A percentile compares a stretch with the other conserved stretches of the same genome.
Conservation (phyloP, 805 yeast genomes). For the Sugiyamaella americana region DNA sequence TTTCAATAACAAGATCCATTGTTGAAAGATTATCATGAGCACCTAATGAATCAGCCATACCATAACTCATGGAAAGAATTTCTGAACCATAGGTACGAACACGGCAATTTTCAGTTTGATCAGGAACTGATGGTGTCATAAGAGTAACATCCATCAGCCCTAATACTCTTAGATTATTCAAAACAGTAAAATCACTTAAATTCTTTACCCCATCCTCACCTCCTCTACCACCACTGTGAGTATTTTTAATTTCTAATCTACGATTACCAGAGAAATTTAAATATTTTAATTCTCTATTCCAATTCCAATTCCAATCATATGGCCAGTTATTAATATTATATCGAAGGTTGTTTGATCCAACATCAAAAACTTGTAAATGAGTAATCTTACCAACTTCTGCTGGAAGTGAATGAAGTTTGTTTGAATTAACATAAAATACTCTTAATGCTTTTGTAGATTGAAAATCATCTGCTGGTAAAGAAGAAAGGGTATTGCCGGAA, state of each 20-base stretch:
- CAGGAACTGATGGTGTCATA: slow-evolving; percentile 83
- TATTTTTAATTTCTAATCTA: slow-evolving; percentile 78
- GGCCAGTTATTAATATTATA: slow-evolving; percentile 93
- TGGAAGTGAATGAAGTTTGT: slow-evolving; percentile 79
- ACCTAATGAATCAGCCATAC: slow-evolving; percentile 87
- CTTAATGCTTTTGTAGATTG: slow-evolving; percentile 53
- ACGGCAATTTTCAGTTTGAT: slow-evolving; percentile 74
- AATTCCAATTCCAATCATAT: slow-evolving; percentile 97
- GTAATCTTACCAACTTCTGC: slow-evolving; percentile 72
- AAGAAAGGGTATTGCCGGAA: slow-evolving; percentile 75
- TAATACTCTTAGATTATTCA: slow-evolving; percentile 63
- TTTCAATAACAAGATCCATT: slow-evolving; percentile 81
- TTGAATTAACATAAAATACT: slow-evolving; percentile 68
- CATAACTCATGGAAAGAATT: slow-evolving; percentile 70
- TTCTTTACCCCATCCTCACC: slow-evolving; percentile 21
- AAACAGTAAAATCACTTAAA: slow-evolving; percentile 60
- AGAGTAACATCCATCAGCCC: slow-evolving; percentile 95
- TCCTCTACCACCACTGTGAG: slow-evolving; percentile 34
- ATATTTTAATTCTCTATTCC: slow-evolving; percentile 66
- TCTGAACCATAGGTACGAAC: slow-evolving; percentile 86
- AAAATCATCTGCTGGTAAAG: slow-evolving; percentile 82
- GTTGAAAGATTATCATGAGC: slow-evolving; percentile 52
- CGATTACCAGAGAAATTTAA: slow-evolving; percentile 90
- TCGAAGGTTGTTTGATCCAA: slow-evolving; percentile 82
- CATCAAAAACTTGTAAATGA: slow-evolving; percentile 69